Conservation (phyloP, 176 grass and related monocot species). For the Carex kokanica region DNA sequence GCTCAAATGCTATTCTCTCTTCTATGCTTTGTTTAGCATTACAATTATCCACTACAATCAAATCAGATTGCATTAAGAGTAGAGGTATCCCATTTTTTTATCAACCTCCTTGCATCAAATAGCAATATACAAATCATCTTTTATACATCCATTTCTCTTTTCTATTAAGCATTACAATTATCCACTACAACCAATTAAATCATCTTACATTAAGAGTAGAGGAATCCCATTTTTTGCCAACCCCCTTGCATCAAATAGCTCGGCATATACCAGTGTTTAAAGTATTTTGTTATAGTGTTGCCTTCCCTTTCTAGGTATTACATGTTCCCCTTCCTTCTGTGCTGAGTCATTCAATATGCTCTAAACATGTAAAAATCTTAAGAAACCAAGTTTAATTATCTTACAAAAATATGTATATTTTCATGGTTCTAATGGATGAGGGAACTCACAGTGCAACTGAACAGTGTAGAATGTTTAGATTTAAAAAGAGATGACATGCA, state of each 20-base stretch:
- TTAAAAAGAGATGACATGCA: not conserved
- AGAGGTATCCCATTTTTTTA: no score
- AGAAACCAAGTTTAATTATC: not conserved
- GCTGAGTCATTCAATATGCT: not conserved
- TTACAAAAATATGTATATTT: not conserved
- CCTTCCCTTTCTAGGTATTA: not conserved
- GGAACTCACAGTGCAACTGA: not conserved
- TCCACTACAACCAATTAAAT: not conserved
- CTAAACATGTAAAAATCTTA: not conserved
- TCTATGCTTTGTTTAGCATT: not conserved
- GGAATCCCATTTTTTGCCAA: not conserved
- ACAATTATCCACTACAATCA: no score
- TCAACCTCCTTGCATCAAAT: no score
- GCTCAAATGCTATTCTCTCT: not conserved
- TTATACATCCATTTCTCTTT: not conserved
- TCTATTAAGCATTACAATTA: slow-evolving; percentile 7
- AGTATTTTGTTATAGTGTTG: not conserved
- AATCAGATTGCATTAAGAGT: no score
- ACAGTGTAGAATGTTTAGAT: not conserved
- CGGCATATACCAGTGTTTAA: not conserved
- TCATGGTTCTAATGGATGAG: not conserved
- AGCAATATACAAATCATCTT: no score
- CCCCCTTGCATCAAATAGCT: not conserved
- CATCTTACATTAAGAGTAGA: not conserved
- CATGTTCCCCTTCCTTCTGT: not conserved